Percentiles rank a stretch among this genome's conserved stretches.
Conservation (phyloP, 2,329 filamentous ascomycete species). For the Stenocarpella maydis region DNA sequence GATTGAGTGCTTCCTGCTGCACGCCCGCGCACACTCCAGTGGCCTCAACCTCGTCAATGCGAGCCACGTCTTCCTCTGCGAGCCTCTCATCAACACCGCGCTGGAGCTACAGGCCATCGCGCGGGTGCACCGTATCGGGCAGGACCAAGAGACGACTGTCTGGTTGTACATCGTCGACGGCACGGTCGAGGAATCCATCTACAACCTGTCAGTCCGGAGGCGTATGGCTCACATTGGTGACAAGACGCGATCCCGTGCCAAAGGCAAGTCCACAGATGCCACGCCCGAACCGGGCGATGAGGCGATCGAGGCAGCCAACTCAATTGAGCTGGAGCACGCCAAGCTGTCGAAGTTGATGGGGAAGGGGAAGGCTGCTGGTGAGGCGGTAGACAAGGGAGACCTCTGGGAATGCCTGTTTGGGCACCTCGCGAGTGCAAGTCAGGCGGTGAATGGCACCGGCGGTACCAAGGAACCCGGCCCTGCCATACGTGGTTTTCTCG, state of each 20-base stretch:
- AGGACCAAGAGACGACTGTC: slow-evolving; percentile 86
- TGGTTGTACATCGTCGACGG: slow-evolving; percentile 94
- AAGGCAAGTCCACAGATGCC: slow-evolving; percentile 41
- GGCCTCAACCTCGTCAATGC: slow-evolving; percentile 93
- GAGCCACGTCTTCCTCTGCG: slow-evolving; percentile 92
- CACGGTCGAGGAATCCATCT: slow-evolving; percentile 91
- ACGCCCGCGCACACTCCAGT: slow-evolving; percentile 86
- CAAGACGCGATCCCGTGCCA: slow-evolving; percentile 39
- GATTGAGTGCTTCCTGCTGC: slow-evolving; percentile 85
- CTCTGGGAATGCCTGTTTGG: slow-evolving; percentile 92
- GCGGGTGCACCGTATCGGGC: slow-evolving; percentile 93
- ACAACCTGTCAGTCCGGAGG: slow-evolving; percentile 82
- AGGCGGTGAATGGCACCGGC: slow-evolving; percentile 4
- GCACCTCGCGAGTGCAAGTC: slow-evolving; percentile 46
- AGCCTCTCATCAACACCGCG: slow-evolving; percentile 91
- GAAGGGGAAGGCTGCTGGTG: slow-evolving; percentile 75
- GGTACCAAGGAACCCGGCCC: slow-evolving; percentile 18
- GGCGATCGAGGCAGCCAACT: slow-evolving; percentile 83
- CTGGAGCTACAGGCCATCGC: slow-evolving; percentile 95
- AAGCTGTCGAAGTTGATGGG: slow-evolving; percentile 74
- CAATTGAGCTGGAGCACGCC: slow-evolving; percentile 80
- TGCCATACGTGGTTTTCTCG: slow-evolving; percentile 49
- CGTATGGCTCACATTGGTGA: slow-evolving; percentile 78
- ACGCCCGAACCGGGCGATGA: slow-evolving; percentile 59
- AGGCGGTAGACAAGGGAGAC: slow-evolving; percentile 80